Conservation (phyloP, 352 stramenopile genomes). For the Phytophthora idaei region DNA sequence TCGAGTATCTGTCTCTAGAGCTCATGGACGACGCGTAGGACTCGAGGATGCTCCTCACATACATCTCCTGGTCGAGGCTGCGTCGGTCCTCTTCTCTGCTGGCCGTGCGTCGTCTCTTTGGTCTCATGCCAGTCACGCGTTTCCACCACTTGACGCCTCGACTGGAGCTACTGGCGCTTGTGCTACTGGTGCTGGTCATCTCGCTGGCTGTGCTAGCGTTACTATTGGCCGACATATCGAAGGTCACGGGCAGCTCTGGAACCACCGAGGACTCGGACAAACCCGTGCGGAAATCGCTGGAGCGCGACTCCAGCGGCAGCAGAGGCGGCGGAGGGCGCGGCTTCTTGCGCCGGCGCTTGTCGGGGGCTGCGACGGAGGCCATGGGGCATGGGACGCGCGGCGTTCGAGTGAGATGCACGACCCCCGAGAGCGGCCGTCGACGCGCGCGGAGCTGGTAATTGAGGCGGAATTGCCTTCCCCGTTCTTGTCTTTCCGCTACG, state of each 20-base stretch:
- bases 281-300: constrained; percentile 31
- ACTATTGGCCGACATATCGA: constrained; percentile 29
- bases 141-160: constrained; percentile 44
- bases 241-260: constrained; percentile 23
- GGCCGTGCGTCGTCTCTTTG: constrained; percentile 27
- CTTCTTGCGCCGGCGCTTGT: constrained; percentile 22
- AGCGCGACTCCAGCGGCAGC: constrained; percentile 8
- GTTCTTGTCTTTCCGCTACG: constrained; percentile 25
- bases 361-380: constrained; percentile 8
- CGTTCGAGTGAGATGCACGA: constrained; percentile 13
- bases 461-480: background rate
- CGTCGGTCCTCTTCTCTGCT: constrained; percentile 22
- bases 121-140: constrained; percentile 36
- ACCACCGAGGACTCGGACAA: constrained; percentile 33
- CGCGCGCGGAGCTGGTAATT: constrained; percentile 12
- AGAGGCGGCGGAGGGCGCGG: constrained; percentile 7
- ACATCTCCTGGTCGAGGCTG: constrained; percentile 66
- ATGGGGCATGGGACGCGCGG: constrained; percentile 21
- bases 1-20: constrained; percentile 53
- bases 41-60: constrained; percentile 76
- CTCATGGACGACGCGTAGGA: constrained; percentile 78
- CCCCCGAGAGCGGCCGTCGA: constrained; percentile 9
- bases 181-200: constrained; percentile 25
- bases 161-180: constrained; percentile 17
- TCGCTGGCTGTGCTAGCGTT: constrained; percentile 34